A percentile compares a stretch with the other conserved stretches of the same genome.
These are phyloP conservation scores for Pterocarpus macrocarpus DNA, from an alignment of 306 rosid genomes.

Conservation along the genomic window DNA sequence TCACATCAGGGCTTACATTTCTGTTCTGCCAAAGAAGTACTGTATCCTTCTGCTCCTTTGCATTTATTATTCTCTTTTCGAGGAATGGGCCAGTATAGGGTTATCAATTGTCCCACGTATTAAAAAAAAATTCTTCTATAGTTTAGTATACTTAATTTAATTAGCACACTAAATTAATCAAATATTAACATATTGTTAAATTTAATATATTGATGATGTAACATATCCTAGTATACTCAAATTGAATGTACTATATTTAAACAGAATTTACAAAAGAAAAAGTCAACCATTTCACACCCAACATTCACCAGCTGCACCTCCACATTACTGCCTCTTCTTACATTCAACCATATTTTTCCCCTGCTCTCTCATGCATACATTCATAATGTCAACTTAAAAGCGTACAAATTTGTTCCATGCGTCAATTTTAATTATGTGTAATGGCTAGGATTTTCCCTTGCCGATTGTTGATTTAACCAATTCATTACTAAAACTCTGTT, in stretches of 20 bases:
- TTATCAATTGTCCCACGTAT: conserved; percentile 38
- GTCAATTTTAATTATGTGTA: conserved; percentile 44
- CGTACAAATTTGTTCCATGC: conserved; percentile 60
- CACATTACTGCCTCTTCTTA: not conserved
- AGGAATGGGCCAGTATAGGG: conserved; percentile 54
- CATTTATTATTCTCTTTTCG: conserved; percentile 66
- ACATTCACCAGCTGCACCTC: not conserved
- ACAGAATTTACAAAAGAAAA: too few relatives aligned
- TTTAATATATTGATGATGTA: not conserved
- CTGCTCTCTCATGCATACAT: conserved; percentile 31
- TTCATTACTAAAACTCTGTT: not conserved
- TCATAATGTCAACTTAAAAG: conserved; percentile 65
- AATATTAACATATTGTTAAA: not conserved
- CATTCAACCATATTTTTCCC: conserved; percentile 1
- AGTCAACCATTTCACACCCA: not conserved
- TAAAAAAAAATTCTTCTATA: not conserved
- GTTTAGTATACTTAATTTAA: not conserved
- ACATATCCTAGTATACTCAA: not conserved
- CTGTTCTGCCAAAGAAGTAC: conserved; percentile 69
- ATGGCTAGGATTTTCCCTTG: not conserved
- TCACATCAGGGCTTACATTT: conserved; percentile 69
- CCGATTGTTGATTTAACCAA: not conserved
- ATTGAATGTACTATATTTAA: not conserved
- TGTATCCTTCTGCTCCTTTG: conserved; percentile 62
- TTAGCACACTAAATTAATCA: not conserved